These are phyloP conservation scores for Tilletia caries DNA, from an alignment of 1,284 basidiomycete species.

Conservation along the genomic window DNA sequence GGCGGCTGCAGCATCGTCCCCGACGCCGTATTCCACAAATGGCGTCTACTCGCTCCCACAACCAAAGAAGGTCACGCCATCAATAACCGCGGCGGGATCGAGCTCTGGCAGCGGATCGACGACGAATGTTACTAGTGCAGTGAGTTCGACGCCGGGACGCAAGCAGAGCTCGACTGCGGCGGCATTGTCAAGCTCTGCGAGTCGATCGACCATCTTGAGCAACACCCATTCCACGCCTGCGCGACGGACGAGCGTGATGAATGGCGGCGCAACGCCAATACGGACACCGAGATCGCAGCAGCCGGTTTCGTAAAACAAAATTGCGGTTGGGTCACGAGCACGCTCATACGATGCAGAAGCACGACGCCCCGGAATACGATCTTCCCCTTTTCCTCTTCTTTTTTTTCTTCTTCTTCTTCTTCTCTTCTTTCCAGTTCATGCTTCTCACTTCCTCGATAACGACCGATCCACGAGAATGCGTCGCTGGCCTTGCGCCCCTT, in stretches of 20 bases:
- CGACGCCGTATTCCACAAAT: conserved; percentile 4
- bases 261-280: neutral
- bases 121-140: neutral
- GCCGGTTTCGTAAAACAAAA: conserved; percentile 4
- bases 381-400: neutral
- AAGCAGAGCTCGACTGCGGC: neutral
- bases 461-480: no score
- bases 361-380: no score
- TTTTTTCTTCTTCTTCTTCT: neutral
- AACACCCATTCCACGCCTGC: neutral
- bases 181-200: neutral
- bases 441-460: neutral
- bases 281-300: conserved; percentile 10
- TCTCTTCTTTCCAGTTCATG: neutral
- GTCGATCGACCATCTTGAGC: conserved; percentile 9
- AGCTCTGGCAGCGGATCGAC: neutral
- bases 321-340: neutral
- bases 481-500: no score
- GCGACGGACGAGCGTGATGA: conserved; percentile 7
- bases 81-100: neutral
- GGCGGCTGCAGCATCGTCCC: conserved; percentile 15
- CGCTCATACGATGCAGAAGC: no score
- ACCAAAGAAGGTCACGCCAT: neutral
- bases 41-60: neutral
- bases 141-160: neutral